These are phyloP conservation scores for Dichomitus squalens DNA, from an alignment of 1,284 basidiomycete genomes.

Conservation along the genomic window DNA sequence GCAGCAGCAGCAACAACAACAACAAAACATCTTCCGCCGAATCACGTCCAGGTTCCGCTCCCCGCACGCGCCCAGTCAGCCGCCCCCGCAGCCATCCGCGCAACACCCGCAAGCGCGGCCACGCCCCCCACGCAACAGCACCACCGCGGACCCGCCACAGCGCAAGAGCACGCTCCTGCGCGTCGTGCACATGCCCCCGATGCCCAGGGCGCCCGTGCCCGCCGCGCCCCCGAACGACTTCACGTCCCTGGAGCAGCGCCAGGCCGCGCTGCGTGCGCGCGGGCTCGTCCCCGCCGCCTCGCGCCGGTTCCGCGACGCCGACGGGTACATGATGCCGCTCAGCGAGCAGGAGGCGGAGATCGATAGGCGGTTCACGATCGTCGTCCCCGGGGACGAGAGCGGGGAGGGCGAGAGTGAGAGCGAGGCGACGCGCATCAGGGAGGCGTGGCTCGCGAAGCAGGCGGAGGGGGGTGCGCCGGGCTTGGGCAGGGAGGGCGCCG, in stretches of 20 bases:
- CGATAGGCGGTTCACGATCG: slow-evolving; percentile 29
- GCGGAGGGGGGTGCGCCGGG: background rate
- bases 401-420: slow-evolving; percentile 19
- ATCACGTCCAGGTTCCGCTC: slow-evolving; percentile 24
- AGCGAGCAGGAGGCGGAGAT: slow-evolving; percentile 36
- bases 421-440: slow-evolving; percentile 33
- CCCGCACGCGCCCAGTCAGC: slow-evolving; percentile 1
- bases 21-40: slow-evolving; percentile 20
- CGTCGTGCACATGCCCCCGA: slow-evolving; percentile 19
- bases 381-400: slow-evolving; percentile 17
- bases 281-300: slow-evolving; percentile 30
- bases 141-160: background rate
- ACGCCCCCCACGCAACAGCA: background rate
- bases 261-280: slow-evolving; percentile 33
- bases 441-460: slow-evolving; percentile 34
- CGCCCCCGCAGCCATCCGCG: background rate
- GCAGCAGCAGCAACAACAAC: background rate
- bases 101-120: background rate
- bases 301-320: slow-evolving; percentile 17
- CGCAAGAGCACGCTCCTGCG: slow-evolving; percentile 17
- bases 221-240: slow-evolving; percentile 28
- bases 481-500: background rate
- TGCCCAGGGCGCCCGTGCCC: slow-evolving; percentile 23
- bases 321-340: slow-evolving; percentile 28
- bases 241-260: slow-evolving; percentile 31